A percentile compares a stretch with the other conserved stretches of the same genome.
These are phyloP conservation scores for Eimeria tenella DNA, from an alignment of 169 alveolate genomes.

Conservation along the genomic window DNA sequence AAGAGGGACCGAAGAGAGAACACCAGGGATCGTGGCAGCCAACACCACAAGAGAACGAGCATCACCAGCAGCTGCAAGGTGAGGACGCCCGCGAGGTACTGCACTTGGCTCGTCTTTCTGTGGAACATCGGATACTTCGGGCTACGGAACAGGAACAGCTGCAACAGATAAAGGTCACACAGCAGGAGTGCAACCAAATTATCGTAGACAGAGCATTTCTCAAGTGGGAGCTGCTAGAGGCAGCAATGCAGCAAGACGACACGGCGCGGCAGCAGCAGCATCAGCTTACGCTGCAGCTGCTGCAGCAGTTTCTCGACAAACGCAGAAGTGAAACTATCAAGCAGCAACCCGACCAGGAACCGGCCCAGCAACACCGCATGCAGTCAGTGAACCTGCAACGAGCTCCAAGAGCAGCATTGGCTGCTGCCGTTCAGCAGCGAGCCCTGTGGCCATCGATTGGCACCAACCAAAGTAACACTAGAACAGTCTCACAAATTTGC, in stretches of 20 bases:
- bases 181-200: background rate
- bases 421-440: slow-evolving; percentile 22
- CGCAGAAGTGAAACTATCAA: background rate
- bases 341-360: slow-evolving; percentile 37
- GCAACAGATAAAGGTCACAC: slow-evolving; percentile 20
- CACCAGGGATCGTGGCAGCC: background rate
- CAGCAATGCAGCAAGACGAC: slow-evolving; percentile 30
- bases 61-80: slow-evolving; percentile 32
- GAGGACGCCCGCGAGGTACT: slow-evolving; percentile 18
- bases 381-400: background rate
- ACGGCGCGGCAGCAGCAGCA: slow-evolving; percentile 58
- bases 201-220: background rate
- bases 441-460: background rate
- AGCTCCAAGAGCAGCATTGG: background rate
- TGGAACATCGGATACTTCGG: slow-evolving; percentile 4
- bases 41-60: background rate
- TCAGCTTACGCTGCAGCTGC: slow-evolving; percentile 39
- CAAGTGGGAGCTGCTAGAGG: slow-evolving; percentile 47
- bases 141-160: slow-evolving; percentile 9
- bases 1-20: background rate
- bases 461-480: slow-evolving; percentile 10
- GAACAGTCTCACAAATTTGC: background rate
- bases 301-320: background rate
- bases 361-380: slow-evolving; percentile 27
- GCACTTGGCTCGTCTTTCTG: slow-evolving; percentile 24